These are phyloP conservation scores for Hemisphaericaspora xylanilytica DNA, from an alignment of 1,139 yeast genomes.

Conservation along the genomic window DNA sequence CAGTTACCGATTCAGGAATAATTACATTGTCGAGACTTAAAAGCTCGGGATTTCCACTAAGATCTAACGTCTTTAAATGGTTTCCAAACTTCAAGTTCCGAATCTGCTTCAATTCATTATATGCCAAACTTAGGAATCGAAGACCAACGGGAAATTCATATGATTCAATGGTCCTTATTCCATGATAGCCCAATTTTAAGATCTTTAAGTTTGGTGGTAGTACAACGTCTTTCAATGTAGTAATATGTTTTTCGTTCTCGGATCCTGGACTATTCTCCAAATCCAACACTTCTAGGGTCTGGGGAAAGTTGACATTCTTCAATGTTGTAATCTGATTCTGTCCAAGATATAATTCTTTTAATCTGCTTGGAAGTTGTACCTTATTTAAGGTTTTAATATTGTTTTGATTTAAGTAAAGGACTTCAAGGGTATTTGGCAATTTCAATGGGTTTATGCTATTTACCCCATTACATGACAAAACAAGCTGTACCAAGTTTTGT, in stretches of 20 bases:
- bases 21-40: constrained; percentile 37
- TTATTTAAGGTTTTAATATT: constrained; percentile 47
- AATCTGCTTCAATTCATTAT: constrained; percentile 40
- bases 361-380: constrained; percentile 38
- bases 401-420: constrained; percentile 37
- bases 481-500: constrained; percentile 27
- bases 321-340: constrained; percentile 45
- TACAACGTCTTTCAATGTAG: constrained; percentile 43
- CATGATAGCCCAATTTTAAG: constrained; percentile 41
- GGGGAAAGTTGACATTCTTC: constrained; percentile 44
- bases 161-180: constrained; percentile 38
- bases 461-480: constrained; percentile 43
- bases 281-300: constrained; percentile 38
- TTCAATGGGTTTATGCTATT: constrained; percentile 48
- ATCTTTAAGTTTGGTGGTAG: constrained; percentile 38
- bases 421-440: constrained; percentile 41
- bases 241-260: constrained; percentile 43
- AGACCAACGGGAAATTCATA: constrained; percentile 39
- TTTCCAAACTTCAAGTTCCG: constrained; percentile 39
- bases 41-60: constrained; percentile 46
- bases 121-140: constrained; percentile 34
- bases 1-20: constrained; percentile 39
- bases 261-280: constrained; percentile 44
- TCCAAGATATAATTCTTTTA: constrained; percentile 41
- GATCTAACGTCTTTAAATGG: constrained; percentile 33